Evolutionary conservation across 305 asterid species (phyloP), one percentile per base, ranked within the genome.

Genomic region (Fraxinus sp.): DNA sequence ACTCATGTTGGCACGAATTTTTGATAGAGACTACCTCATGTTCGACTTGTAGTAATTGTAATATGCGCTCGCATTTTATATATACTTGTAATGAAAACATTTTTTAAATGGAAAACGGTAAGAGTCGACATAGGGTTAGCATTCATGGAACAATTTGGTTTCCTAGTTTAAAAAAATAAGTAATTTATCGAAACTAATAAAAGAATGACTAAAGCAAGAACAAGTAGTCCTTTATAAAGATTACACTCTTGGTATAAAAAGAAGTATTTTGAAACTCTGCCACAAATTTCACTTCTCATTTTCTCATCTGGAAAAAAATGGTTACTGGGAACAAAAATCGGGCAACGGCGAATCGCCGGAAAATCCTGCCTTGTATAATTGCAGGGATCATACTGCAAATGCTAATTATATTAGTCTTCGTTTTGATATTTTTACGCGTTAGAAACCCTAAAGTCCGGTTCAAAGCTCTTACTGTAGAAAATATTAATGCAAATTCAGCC

Each of bases 361-460:
- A 4, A 77, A 72, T 82, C 30, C 24, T 85, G 30, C 2, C 80
- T 26, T 57, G 2, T 83, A 22, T 78, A 4, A 30, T 72, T 2
- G 33, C 30, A 20, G 85, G 74, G 32, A 59, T 84, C n/a, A 78
- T 77, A 4, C 82, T 83, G 18, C 84, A 85, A 78, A 57, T 77
- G 82, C 30, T 83, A 80, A 72, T 83, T 79, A 74, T 79, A 49
- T 1, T 82, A 64, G 74, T 46, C 66, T 79, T 85, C 24, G 80
- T 78, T 5, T 33, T 82, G 5, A 79, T 39, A 0, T 49, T 82
- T 11, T 30, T 82, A 76, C 83, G 86, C n/a, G 41, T 44, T 32
- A 81, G 16, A 59, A 55, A 13, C 46, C 87, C 87, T n/a, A 81
- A 77, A 73, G 76, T 84, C 84, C 79, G 85, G 13, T 59, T 85